A percentile compares a stretch with the other conserved stretches of the same genome.
Evolutionary conservation across 257 asterid genomes (phyloP).

Genomic region (Solanum neorickii): DNA sequence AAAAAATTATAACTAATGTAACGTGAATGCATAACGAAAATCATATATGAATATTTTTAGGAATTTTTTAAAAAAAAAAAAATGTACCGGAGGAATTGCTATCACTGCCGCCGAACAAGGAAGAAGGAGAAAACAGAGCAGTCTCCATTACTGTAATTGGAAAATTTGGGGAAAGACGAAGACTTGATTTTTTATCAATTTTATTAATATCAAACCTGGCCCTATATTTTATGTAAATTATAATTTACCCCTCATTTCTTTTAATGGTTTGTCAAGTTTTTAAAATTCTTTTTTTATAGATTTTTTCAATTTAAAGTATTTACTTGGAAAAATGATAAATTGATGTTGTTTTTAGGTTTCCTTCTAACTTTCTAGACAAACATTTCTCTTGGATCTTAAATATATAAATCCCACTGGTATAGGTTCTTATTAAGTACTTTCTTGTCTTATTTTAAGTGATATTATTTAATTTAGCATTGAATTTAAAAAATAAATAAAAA

Average conservation of each 20-base stretch:
- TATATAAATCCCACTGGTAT: too few species aligned
- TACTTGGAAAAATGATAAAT: too few species aligned
- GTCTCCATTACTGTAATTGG: conserved; percentile 49
- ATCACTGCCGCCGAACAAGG: conserved; percentile 70
- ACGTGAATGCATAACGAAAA: not conserved
- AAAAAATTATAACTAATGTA: not conserved
- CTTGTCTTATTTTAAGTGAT: too few species aligned
- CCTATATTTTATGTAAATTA: not conserved
- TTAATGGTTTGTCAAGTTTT: not conserved
- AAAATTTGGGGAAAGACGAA: not conserved
- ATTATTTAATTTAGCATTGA: too few species aligned
- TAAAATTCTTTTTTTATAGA: too few species aligned
- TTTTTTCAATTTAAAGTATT: too few species aligned
- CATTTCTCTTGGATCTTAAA: too few species aligned
- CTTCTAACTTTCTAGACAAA: too few species aligned
- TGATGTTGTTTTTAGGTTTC: too few species aligned
- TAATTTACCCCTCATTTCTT: not conserved
- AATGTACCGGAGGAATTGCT: conserved; percentile 34
- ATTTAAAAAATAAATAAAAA: too few species aligned
- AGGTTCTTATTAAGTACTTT: too few species aligned
- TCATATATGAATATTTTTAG: not conserved
- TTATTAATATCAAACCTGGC: not conserved
- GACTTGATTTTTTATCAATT: not conserved
- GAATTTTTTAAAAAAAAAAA: not conserved
- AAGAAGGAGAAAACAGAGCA: conserved; percentile 83